phyloP scores from a whole-genome alignment of 352 stramenopile genomes.

The Pelagophyceae sp. region DNA sequence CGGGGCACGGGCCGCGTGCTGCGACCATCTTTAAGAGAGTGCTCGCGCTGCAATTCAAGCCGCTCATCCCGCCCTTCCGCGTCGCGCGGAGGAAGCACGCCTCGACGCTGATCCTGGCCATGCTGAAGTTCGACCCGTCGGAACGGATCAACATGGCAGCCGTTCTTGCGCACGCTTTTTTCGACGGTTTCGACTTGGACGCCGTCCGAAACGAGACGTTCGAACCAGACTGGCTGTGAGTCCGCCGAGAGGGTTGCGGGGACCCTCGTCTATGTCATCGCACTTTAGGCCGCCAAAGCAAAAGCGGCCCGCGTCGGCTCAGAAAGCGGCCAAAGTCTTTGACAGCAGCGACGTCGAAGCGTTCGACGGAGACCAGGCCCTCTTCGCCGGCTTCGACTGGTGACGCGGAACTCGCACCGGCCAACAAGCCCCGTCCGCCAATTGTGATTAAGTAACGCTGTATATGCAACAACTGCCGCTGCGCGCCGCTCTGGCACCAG shows the following conservation, averaged over 20 bases:
- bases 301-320: not conserved
- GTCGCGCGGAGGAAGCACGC: not conserved
- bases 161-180: not conserved
- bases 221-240: not conserved
- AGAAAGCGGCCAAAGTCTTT: not conserved
- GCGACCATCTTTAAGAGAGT: not conserved
- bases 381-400: not conserved
- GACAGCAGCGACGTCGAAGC: not conserved
- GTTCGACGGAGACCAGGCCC: not conserved
- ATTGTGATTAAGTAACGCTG: too few species aligned
- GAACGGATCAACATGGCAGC: not conserved
- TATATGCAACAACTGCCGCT: too few species aligned
- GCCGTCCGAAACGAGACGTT: not conserved
- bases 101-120: not conserved
- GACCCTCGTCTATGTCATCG: too few species aligned
- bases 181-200: not conserved
- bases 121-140: slow-evolving; percentile 5
- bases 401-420: too few species aligned
- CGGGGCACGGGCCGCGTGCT: not conserved
- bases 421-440: too few species aligned
- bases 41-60: not conserved
- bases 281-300: too few species aligned
- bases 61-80: slow-evolving; percentile 1
- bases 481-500: too few species aligned
- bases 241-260: too few species aligned